These are phyloP conservation scores for Vanderwaltozyma polyspora DNA, from an alignment of 805 yeast genomes.

Conservation along the genomic window DNA sequence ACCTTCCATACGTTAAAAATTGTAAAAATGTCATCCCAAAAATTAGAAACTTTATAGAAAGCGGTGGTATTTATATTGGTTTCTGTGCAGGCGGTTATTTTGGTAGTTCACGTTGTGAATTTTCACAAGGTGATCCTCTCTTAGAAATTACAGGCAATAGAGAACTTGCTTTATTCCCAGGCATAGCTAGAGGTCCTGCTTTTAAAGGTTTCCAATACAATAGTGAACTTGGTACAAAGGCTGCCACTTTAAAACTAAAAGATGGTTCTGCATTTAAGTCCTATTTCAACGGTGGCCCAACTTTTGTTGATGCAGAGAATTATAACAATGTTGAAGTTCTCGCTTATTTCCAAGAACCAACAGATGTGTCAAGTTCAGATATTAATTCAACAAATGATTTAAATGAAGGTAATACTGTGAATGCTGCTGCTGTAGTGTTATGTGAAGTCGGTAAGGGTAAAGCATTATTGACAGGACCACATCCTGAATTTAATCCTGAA, in stretches of 20 bases:
- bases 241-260: conserved; percentile 37
- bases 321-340: conserved; percentile 55
- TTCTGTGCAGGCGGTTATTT: conserved; percentile 95
- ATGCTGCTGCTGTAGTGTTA: conserved; percentile 60
- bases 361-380: conserved; percentile 38
- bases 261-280: conserved; percentile 20
- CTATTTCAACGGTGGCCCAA: conserved; percentile 86
- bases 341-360: conserved; percentile 50
- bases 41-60: conserved; percentile 45
- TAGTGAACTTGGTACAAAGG: conserved; percentile 63
- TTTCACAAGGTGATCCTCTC: conserved; percentile 58
- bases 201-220: conserved; percentile 72
- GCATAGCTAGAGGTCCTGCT: conserved; percentile 72
- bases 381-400: background rate
- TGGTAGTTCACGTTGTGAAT: conserved; percentile 64
- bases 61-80: conserved; percentile 79
- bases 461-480: conserved; percentile 73
- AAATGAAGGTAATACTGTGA: conserved; percentile 17
- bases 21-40: conserved; percentile 62
- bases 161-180: conserved; percentile 75
- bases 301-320: conserved; percentile 64
- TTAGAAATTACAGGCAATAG: conserved; percentile 81
- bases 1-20: conserved; percentile 66
- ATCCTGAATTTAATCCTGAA: conserved; percentile 73
- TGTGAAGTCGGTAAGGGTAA: conserved; percentile 58